phyloP scores from a whole-genome alignment of 495 filamentous ascomycete species.

The Penicillium paxilli region DNA sequence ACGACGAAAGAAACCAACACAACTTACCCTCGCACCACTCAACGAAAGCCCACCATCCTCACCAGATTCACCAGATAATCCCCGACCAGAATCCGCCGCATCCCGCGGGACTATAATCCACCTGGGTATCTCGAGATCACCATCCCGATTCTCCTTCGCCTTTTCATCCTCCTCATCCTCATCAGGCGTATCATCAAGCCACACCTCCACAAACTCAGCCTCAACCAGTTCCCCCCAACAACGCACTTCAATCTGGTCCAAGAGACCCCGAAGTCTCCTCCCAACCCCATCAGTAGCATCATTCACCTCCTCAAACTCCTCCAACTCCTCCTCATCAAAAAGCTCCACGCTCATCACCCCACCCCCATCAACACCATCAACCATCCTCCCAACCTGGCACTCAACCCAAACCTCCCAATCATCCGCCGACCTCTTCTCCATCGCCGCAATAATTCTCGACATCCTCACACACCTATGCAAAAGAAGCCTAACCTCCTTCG shows the following conservation, averaged over 20 bases:
- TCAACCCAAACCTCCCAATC: slow-evolving; percentile 35
- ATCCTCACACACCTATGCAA: slow-evolving; percentile 81
- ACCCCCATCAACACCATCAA: slow-evolving; percentile 9
- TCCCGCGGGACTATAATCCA: slow-evolving; percentile 45
- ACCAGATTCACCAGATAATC: slow-evolving; percentile 21
- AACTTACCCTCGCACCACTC: slow-evolving; percentile 20
- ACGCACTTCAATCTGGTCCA: slow-evolving; percentile 23
- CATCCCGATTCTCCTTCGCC: slow-evolving; percentile 37
- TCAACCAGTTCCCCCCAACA: slow-evolving; percentile 4
- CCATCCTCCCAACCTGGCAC: slow-evolving; percentile 45
- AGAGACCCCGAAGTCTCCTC: slow-evolving; percentile 24
- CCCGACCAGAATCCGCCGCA: slow-evolving; percentile 34
- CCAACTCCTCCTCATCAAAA: slow-evolving; percentile 20
- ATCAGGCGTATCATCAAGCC: slow-evolving; percentile 5
- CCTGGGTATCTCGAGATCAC: slow-evolving; percentile 33
- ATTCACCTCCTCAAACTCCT: slow-evolving; percentile 29
- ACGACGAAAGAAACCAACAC: slow-evolving; percentile 28
- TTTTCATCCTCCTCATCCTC: slow-evolving; percentile 40
- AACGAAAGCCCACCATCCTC: slow-evolving; percentile 24
- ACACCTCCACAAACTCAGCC: slow-evolving; percentile 8
- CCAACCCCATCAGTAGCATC: slow-evolving; percentile 39
- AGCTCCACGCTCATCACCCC: slow-evolving; percentile 1
- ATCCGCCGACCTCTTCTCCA: slow-evolving; percentile 44
- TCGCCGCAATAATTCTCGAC: slow-evolving; percentile 55
- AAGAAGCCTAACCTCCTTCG: slow-evolving; percentile 67